phyloP scores from a whole-genome alignment of 169 alveolate genomes.

The Eimeria acervulina region DNA sequence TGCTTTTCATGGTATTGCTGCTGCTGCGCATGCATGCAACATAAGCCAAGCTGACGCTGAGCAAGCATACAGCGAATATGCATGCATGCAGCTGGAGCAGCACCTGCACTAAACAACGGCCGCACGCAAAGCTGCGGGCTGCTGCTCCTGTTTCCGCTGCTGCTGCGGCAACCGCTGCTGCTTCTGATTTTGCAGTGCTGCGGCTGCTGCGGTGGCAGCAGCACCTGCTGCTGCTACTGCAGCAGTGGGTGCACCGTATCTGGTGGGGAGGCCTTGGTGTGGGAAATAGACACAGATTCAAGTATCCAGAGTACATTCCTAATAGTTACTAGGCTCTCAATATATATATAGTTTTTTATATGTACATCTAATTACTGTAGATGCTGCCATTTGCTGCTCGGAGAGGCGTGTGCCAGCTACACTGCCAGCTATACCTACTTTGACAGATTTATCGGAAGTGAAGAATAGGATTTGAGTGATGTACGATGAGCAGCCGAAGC shows the following conservation, averaged over 20 bases:
- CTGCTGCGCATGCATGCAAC: slow-evolving; percentile 35
- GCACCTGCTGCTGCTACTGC: neutral
- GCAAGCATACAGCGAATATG: slow-evolving; percentile 23
- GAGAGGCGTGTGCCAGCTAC: too few species aligned
- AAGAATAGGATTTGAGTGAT: neutral
- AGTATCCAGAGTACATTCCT: too few species aligned
- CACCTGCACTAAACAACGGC: slow-evolving; percentile 24
- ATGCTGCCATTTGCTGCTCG: neutral
- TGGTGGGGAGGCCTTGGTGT: too few species aligned
- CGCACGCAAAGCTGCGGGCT: neutral
- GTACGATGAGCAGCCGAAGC: neutral
- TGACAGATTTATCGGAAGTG: too few species aligned
- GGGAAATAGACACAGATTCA: neutral
- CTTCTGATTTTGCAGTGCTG: neutral
- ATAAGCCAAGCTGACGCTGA: slow-evolving; percentile 9
- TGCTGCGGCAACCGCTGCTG: neutral
- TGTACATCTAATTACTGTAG: too few species aligned
- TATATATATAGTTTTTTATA: too few species aligned
- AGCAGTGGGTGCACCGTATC: neutral
- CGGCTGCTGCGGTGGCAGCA: neutral
- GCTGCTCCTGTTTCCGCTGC: slow-evolving; percentile 14
- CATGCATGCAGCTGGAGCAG: slow-evolving; percentile 29
- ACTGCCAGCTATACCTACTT: too few species aligned
- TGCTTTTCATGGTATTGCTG: slow-evolving; percentile 26
- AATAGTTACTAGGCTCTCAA: too few species aligned